These are phyloP conservation scores for Sparassis latifolia DNA, from an alignment of 1,284 basidiomycete species.

Conservation along the genomic window DNA sequence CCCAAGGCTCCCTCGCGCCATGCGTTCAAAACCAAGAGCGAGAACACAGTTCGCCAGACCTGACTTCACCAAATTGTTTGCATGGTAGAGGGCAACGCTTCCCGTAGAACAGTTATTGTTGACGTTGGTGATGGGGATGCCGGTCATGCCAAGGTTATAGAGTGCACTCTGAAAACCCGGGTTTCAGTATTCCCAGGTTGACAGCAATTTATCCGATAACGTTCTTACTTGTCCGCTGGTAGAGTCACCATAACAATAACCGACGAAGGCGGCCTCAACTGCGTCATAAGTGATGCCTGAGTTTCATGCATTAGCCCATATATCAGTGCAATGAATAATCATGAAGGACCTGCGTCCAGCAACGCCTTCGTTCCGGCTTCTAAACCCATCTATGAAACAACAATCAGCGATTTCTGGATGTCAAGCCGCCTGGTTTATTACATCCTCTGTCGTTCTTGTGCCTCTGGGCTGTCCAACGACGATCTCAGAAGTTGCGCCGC, in stretches of 20 bases:
- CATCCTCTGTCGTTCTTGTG: constrained; percentile 59
- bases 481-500: neutral
- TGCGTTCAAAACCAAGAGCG: constrained; percentile 84
- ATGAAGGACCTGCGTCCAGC: constrained; percentile 63
- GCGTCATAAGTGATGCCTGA: constrained; percentile 75
- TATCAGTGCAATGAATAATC: neutral
- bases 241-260: constrained; percentile 76
- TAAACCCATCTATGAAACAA: constrained; percentile 56
- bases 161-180: constrained; percentile 48
- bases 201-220: neutral
- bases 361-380: constrained; percentile 83
- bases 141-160: constrained; percentile 83
- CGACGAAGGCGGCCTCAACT: constrained; percentile 73
- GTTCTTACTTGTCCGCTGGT: constrained; percentile 69
- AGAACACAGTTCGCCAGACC: constrained; percentile 73
- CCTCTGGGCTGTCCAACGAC: constrained; percentile 46
- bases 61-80: constrained; percentile 61
- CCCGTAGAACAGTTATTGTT: constrained; percentile 85
- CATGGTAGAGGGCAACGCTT: constrained; percentile 67
- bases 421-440: constrained; percentile 23
- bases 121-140: constrained; percentile 82
- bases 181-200: neutral
- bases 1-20: constrained; percentile 73
- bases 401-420: neutral
- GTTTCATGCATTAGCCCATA: neutral